These are phyloP conservation scores for Pseudozyma thailandica DNA, from an alignment of 1,284 basidiomycete genomes.

Conservation along the genomic window DNA sequence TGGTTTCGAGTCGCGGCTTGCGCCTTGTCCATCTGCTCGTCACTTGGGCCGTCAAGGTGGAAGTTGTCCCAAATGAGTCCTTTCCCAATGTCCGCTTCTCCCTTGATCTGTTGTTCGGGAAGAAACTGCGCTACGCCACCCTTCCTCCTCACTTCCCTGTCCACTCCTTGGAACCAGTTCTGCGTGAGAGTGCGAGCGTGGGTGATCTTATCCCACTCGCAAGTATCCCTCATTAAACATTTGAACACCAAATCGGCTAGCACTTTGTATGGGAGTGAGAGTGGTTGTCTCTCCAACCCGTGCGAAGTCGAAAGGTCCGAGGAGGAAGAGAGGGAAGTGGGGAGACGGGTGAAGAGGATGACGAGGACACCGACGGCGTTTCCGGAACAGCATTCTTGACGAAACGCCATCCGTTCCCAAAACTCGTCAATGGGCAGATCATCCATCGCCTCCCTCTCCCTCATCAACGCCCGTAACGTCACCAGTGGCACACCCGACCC, in stretches of 20 bases:
- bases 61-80: conserved; percentile 46
- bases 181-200: conserved; percentile 42
- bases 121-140: conserved; percentile 33
- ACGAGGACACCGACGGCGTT: conserved; percentile 65
- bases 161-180: conserved; percentile 48
- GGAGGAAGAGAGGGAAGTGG: neutral
- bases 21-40: conserved; percentile 11
- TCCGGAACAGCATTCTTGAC: conserved; percentile 66
- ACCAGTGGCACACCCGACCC: conserved; percentile 20
- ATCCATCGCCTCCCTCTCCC: conserved; percentile 61
- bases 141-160: conserved; percentile 50
- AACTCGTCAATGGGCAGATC: conserved; percentile 58
- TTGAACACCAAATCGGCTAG: conserved; percentile 55
- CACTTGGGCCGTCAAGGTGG: conserved; percentile 20
- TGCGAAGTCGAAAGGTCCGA: neutral
- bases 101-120: neutral
- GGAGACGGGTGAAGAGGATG: conserved; percentile 41
- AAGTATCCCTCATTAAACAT: conserved; percentile 59
- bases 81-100: conserved; percentile 18
- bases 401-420: conserved; percentile 66
- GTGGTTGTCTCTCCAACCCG: conserved; percentile 31
- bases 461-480: conserved; percentile 45
- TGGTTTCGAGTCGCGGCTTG: neutral
- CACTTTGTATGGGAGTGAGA: conserved; percentile 51
- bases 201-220: conserved; percentile 51